Evolutionary conservation across 768 basidiomycete genomes (phyloP), one percentile per base, ranked within the genome.

Genomic region (Leccinum subgranulosum): DNA sequence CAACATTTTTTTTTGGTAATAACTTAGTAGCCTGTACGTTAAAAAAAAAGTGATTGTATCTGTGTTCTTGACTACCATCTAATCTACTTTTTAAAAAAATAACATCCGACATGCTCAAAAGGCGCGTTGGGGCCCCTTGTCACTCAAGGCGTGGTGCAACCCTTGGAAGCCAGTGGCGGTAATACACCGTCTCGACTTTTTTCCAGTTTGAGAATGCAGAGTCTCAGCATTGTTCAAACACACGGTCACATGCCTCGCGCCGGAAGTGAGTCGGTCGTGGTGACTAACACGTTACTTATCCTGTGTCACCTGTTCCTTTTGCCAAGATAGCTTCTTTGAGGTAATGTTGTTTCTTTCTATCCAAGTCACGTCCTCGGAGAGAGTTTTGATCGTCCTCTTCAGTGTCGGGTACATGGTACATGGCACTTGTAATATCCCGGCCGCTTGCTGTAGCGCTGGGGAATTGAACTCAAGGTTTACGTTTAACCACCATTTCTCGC

Each of bases 401-500:
- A 41, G 23, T 21, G 21, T 31, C 23, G 25, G 25, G 15, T n/a
- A 29, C 15, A 4, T 14, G 21, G 17, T 21, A 15, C 6, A 60
- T 36, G 21, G 9, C 10, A n/a, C 21, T n/a, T 17, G 29, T 39
- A 41, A 23, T 43, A 14, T 27, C 31, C 12, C 14, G 9, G 25
- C 34, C 34, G 19, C 12, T 31, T 60, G 59, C 57, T 60, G 59
- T 61, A 47, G 34, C 39, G 17, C 31, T 7, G 12, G 15, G 14
- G 51, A 56, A 48, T 41, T n/a, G 3, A 31, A 4, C 28, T 36
- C 15, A 17, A 25, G 34, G 14, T 12, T 31, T 12, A 31, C 31
- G 23, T n/a, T 23, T 23, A 12, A 27, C 43, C 14, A 21, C 29
- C 17, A 12, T 27, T 28, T 14, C 21, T 27, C 21, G 43, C 27